A percentile compares a stretch with the other conserved stretches of the same genome.
phyloP scores from a whole-genome alignment of 192 early-diverging fungal species.

The Coemansia sp. region DNA sequence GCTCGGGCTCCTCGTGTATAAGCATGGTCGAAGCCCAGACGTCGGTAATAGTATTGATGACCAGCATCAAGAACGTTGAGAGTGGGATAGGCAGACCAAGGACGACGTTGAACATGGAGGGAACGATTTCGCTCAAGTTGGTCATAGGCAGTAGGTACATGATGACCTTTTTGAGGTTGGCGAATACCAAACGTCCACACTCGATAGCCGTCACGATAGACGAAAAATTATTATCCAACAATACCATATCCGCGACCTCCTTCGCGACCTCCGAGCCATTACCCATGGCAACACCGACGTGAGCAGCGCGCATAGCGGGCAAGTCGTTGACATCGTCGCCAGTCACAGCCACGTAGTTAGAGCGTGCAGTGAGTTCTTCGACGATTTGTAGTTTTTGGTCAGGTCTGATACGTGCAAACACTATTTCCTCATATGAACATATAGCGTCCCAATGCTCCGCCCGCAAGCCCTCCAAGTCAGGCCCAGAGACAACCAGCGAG shows the following conservation, averaged over 20 bases:
- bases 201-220: slow-evolving; percentile 76
- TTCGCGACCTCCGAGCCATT: slow-evolving; percentile 80
- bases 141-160: slow-evolving; percentile 81
- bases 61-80: slow-evolving; percentile 81
- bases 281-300: slow-evolving; percentile 90
- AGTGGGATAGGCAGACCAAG: slow-evolving; percentile 81
- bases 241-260: slow-evolving; percentile 69
- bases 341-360: slow-evolving; percentile 80
- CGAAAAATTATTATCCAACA: slow-evolving; percentile 69
- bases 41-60: slow-evolving; percentile 70
- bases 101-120: slow-evolving; percentile 78
- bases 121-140: slow-evolving; percentile 74
- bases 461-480: slow-evolving; percentile 65
- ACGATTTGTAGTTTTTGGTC: slow-evolving; percentile 89
- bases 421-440: slow-evolving; percentile 71
- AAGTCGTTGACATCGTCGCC: slow-evolving; percentile 95
- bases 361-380: slow-evolving; percentile 71
- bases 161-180: slow-evolving; percentile 89
- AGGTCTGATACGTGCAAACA: slow-evolving; percentile 88
- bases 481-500: slow-evolving; percentile 69
- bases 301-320: slow-evolving; percentile 88
- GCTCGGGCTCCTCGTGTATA: slow-evolving; percentile 79
- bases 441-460: slow-evolving; percentile 73
- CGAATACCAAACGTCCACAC: slow-evolving; percentile 81
- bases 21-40: slow-evolving; percentile 66